Conservation (phyloP, 1,139 yeast genomes). For the Yamadazyma pseudoaaseri region DNA sequence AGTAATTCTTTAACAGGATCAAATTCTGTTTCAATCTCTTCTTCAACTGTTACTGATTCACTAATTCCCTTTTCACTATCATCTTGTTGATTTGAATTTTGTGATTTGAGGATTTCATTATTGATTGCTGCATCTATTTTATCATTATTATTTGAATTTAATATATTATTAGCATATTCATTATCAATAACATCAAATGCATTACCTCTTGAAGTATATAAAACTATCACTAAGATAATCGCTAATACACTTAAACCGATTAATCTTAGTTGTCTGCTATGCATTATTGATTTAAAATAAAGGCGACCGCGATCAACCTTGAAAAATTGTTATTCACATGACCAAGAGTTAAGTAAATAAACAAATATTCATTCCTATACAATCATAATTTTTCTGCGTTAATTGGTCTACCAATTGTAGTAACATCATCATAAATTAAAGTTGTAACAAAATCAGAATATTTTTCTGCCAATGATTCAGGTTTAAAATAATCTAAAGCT, state of each 20-base stretch:
- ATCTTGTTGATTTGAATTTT: conserved; percentile 10
- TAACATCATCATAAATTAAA: conserved; percentile 65
- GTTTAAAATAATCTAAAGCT: conserved; percentile 64
- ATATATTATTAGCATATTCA: conserved; percentile 16
- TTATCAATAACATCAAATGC: not conserved
- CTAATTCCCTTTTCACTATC: conserved; percentile 5
- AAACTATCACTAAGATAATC: conserved; percentile 15
- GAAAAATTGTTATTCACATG: too few species aligned
- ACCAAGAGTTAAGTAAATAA: too few species aligned
- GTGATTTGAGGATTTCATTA: conserved; percentile 33
- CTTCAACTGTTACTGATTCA: conserved; percentile 3
- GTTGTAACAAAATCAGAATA: conserved; percentile 77
- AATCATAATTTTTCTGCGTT: conserved; percentile 44
- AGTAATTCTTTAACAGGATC: conserved; percentile 63
- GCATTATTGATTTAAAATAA: conserved; percentile 5
- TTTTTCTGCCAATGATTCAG: conserved; percentile 64
- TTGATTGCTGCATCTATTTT: conserved; percentile 41
- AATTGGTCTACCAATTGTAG: conserved; percentile 50
- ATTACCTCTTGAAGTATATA: conserved; percentile 15
- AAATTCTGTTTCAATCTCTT: conserved; percentile 25
- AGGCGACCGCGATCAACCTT: too few species aligned
- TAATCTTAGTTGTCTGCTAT: conserved; percentile 19
- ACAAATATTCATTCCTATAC: conserved; percentile 1
- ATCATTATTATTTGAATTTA: conserved; percentile 36
- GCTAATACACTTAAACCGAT: conserved; percentile 18